A percentile compares a stretch with the other conserved stretches of the same genome.
phyloP scores from a whole-genome alignment of 768 basidiomycete genomes.

The Agrocybe pediades region DNA sequence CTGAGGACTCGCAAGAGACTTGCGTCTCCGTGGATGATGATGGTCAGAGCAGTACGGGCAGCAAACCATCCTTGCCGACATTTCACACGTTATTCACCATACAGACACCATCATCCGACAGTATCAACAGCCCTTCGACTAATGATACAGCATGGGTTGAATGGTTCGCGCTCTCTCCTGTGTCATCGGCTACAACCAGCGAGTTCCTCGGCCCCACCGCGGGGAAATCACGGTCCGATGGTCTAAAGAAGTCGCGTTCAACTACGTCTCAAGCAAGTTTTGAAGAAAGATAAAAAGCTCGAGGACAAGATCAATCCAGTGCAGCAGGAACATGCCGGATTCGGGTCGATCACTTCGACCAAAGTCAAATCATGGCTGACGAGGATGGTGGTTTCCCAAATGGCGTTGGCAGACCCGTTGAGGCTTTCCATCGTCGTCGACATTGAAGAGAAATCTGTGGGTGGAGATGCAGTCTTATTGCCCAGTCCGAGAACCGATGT shows the following conservation, averaged over 20 bases:
- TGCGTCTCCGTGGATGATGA: too few relatives aligned
- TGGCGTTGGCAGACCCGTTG: too few relatives aligned
- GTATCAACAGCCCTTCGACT: too few relatives aligned
- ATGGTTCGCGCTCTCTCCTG: background rate
- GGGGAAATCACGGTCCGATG: too few relatives aligned
- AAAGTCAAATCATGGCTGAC: constrained; percentile 67
- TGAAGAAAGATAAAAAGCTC: constrained; percentile 42
- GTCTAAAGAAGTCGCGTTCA: too few relatives aligned
- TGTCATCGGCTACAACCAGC: background rate
- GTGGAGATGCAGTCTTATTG: constrained; percentile 41
- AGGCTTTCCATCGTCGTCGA: constrained; percentile 41
- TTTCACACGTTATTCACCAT: too few relatives aligned
- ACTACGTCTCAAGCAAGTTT: constrained; percentile 38
- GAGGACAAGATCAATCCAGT: constrained; percentile 32
- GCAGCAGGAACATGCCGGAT: constrained; percentile 19
- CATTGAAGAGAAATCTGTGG: constrained; percentile 36
- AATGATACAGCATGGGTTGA: background rate
- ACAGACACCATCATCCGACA: too few relatives aligned
- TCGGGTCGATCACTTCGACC: constrained; percentile 32
- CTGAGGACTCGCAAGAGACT: constrained; percentile 68
- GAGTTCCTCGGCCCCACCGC: too few relatives aligned
- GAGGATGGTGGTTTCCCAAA: too few relatives aligned
- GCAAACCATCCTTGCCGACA: too few relatives aligned
- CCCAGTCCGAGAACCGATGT: too few relatives aligned
- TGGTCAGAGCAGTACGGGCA: too few relatives aligned